Conservation (phyloP, 495 filamentous ascomycete species). For the Xylaria grammica region DNA sequence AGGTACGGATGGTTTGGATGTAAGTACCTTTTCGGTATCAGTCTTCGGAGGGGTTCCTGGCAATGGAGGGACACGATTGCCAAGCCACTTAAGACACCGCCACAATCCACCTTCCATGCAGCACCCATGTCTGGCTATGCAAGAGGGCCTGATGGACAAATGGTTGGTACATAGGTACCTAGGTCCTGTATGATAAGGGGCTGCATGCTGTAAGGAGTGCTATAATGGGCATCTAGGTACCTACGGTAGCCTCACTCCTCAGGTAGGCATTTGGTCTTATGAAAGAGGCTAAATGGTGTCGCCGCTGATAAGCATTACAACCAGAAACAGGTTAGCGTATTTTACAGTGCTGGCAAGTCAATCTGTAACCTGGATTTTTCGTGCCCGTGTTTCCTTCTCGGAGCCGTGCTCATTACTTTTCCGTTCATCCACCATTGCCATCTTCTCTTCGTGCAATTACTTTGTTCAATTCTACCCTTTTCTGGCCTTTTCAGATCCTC, state of each 20-base stretch:
- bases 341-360: constrained; percentile 19
- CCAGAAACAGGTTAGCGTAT: constrained; percentile 18
- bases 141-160: constrained; percentile 1
- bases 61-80: constrained; percentile 17
- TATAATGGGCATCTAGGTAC: background rate
- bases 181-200: background rate
- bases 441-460: constrained; percentile 24
- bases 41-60: constrained; percentile 16
- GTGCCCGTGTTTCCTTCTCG: constrained; percentile 33
- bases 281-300: background rate
- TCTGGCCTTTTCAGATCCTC: constrained; percentile 9
- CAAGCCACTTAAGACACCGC: constrained; percentile 18
- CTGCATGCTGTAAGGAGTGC: background rate
- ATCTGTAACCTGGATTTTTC: constrained; percentile 42
- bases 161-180: background rate
- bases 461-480: constrained; percentile 28
- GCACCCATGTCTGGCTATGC: too few species aligned
- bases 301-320: constrained; percentile 7
- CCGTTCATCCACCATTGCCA: constrained; percentile 19
- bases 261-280: too few species aligned
- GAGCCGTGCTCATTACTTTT: constrained; percentile 28
- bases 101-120: constrained; percentile 2
- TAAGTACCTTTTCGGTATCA: constrained; percentile 2
- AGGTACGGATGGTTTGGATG: background rate
- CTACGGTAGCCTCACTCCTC: background rate